Base-by-base conservation (phyloP, 225 moss, liverwort and hornwort genomes). In the Sphagnum tenellum region DNA sequence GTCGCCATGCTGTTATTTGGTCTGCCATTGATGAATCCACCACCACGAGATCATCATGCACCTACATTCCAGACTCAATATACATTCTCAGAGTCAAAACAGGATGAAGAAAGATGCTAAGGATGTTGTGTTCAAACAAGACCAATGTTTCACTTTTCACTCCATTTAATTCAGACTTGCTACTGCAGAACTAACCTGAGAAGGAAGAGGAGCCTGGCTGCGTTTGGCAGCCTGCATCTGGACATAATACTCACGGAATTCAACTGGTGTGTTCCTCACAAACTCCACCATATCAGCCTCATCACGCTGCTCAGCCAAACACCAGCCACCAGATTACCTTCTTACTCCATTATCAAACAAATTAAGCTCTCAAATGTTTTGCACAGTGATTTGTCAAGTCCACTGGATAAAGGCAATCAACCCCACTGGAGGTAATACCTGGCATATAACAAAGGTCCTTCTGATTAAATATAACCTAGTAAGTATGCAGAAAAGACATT, bases 221-320 rank as follows among this genome's bases (percentile, higher is more conserved):
- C 96, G 89, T 74, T 98, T 98, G 49, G 96, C 89, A 68, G 83
- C 90, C 81, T 98, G 98, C 98, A 98, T 98, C 79, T 98, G 98
- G 49, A 98, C 87, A 56, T 90, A 98, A 57, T 90, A 89, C 74
- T 93, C 89, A 69, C 87, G 86, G 55, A 93, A 98, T 75, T 98
- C 98, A 62, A 62, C 75, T 76, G 90, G 89, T 12, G 98, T 89
- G 63, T 93, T 89, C 72, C 83, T 77, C 46, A 89, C 87, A 65
- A 89, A 93, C 64, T 93, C 90, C 57, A 76, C 74, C 93, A 98
- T 93, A 73, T 98, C 98, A 68, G 89, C 87, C 69, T 80, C 76
- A 74, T 98, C 98, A 69, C 93, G 89, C 89, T 93, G 86, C 66
- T 75, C 70, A 29, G 29, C 29, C 29, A 29, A 29, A 29, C 29